Evolutionary conservation across 148 eudicot species (phyloP).

Genomic region (Rhododendron ovatum): DNA sequence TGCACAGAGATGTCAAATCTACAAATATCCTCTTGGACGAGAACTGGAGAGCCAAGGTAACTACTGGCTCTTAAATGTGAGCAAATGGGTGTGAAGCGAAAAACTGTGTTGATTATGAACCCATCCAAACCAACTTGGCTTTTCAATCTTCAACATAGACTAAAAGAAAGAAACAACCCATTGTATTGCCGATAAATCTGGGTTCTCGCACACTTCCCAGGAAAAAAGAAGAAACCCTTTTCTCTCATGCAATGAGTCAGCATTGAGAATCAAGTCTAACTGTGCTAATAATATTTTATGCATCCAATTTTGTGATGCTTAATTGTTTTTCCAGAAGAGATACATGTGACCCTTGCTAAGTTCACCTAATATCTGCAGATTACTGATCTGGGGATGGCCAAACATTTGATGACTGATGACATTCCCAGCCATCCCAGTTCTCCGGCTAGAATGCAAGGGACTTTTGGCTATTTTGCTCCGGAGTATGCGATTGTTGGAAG

Average conservation of each 20-base stretch:
- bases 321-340: not conserved
- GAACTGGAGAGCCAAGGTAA: slow-evolving; percentile 80
- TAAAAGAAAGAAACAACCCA: not conserved
- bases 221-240: not conserved
- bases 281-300: not conserved
- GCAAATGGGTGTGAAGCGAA: not conserved
- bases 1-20: slow-evolving; percentile 97
- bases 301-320: not conserved
- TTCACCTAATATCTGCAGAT: slow-evolving; percentile 43
- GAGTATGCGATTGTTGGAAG: slow-evolving; percentile 86
- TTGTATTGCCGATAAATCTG: not conserved
- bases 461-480: slow-evolving; percentile 98
- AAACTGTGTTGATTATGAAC: not conserved
- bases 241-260: not conserved
- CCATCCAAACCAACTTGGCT: not conserved
- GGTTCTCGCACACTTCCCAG: not conserved
- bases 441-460: slow-evolving; percentile 92
- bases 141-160: slow-evolving; percentile 4
- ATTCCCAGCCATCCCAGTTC: slow-evolving; percentile 68
- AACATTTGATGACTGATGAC: slow-evolving; percentile 62
- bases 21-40: slow-evolving; percentile 83
- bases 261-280: not conserved
- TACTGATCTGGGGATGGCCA: slow-evolving; percentile 98
- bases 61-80: not conserved
- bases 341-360: not conserved